phyloP scores from a whole-genome alignment of 805 yeast species.

The Metschnikowia bowlesiae region DNA sequence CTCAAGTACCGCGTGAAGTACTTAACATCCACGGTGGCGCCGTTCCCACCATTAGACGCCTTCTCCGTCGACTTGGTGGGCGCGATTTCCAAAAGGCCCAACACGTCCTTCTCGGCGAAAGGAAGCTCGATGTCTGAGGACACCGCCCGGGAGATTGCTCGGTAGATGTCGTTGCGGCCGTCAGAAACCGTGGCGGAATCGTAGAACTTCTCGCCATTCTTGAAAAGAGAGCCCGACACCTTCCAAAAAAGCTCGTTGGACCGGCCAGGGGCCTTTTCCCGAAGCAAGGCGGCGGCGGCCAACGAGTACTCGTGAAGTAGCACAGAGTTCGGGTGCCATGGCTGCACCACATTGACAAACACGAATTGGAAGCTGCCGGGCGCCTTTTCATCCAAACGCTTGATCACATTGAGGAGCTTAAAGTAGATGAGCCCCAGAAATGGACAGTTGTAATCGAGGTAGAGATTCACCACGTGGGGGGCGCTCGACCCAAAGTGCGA shows the following conservation, averaged over 20 bases:
- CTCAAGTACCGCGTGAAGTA: slow-evolving; percentile 69
- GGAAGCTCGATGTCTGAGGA: slow-evolving; percentile 26
- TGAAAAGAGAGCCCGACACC: slow-evolving; percentile 53
- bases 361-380: slow-evolving; percentile 55
- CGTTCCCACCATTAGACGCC: slow-evolving; percentile 53
- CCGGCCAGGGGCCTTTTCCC: slow-evolving; percentile 19
- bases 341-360: slow-evolving; percentile 75
- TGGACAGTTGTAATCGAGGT: slow-evolving; percentile 75
- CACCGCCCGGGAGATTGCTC: slow-evolving; percentile 33
- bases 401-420: slow-evolving; percentile 52
- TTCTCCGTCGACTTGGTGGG: slow-evolving; percentile 19
- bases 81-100: slow-evolving; percentile 36
- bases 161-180: slow-evolving; percentile 53
- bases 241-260: slow-evolving; percentile 37
- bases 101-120: slow-evolving; percentile 26
- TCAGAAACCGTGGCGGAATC: slow-evolving; percentile 56
- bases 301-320: slow-evolving; percentile 66
- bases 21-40: slow-evolving; percentile 58
- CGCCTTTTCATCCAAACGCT: slow-evolving; percentile 41
- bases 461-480: slow-evolving; percentile 54
- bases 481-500: slow-evolving; percentile 19
- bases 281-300: slow-evolving; percentile 65
- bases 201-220: slow-evolving; percentile 49
- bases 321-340: slow-evolving; percentile 82
- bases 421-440: slow-evolving; percentile 62